phyloP scores from a whole-genome alignment of 176 grass and related monocot species.

The Oryza australiensis region DNA sequence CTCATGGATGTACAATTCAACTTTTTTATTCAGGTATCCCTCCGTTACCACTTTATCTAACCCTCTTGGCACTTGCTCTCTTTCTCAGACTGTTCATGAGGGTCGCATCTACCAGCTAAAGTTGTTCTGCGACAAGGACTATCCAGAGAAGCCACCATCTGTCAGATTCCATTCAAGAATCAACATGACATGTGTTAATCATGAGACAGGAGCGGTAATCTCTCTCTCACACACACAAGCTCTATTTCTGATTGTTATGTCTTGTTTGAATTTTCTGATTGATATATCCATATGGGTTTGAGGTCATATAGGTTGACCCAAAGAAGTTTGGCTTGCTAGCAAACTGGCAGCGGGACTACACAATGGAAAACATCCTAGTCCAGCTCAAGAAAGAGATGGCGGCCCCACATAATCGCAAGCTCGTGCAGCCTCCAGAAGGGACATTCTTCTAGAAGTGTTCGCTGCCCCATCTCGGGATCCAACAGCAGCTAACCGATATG shows the following conservation, averaged over 20 bases:
- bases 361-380: conserved; percentile 72
- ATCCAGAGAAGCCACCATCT: conserved; percentile 77
- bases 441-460: conserved; percentile 52
- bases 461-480: conserved; percentile 4
- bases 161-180: conserved; percentile 78
- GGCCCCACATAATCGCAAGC: conserved; percentile 55
- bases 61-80: neutral
- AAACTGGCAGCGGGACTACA: conserved; percentile 74
- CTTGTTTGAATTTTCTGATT: neutral
- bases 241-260: conserved; percentile 3
- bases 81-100: conserved; percentile 76
- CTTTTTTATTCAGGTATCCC: neutral
- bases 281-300: neutral
- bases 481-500: conserved; percentile 20
- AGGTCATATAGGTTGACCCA: conserved; percentile 62
- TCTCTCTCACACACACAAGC: neutral
- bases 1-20: neutral
- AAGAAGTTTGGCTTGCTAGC: conserved; percentile 66
- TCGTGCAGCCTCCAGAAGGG: conserved; percentile 82
- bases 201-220: conserved; percentile 61
- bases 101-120: conserved; percentile 83
- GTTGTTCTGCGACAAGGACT: conserved; percentile 84
- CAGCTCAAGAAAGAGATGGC: conserved; percentile 88
- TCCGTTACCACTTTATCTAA: neutral
- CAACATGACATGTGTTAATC: conserved; percentile 77